Percentiles rank a stretch among this genome's conserved stretches.
Evolutionary conservation across 352 stramenopile genomes (phyloP).

Genomic region (Pythium aristosporum): DNA sequence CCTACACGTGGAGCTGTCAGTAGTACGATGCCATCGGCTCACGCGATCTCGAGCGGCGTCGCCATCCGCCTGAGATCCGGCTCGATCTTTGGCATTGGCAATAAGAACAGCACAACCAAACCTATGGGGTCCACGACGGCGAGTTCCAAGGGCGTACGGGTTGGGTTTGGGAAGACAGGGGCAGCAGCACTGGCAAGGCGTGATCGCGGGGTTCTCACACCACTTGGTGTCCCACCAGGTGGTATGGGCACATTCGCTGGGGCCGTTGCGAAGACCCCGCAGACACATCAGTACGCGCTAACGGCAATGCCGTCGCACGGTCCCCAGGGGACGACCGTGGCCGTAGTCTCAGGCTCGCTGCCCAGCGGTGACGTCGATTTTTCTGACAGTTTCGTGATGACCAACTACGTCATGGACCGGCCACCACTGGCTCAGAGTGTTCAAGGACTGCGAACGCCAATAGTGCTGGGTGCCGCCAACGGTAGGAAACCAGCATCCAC

Average conservation of each 20-base stretch:
- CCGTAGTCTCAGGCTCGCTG: neutral
- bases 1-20: neutral
- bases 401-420: conserved; percentile 20
- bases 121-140: neutral
- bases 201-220: conserved; percentile 1
- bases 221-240: neutral
- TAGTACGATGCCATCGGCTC: neutral
- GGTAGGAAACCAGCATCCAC: neutral
- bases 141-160: neutral
- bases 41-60: too few relatives aligned
- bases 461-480: neutral
- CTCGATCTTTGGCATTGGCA: conserved; percentile 5
- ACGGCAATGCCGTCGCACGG: neutral
- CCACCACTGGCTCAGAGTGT: neutral
- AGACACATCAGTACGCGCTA: neutral
- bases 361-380: conserved; percentile 16
- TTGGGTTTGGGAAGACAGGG: conserved; percentile 2
- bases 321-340: neutral
- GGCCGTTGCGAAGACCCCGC: neutral
- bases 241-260: too few relatives aligned
- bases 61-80: neutral
- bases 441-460: neutral
- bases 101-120: neutral
- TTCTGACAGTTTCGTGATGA: conserved; percentile 25
- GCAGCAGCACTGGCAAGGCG: neutral